A percentile compares a stretch with the other conserved stretches of the same genome.
Evolutionary conservation across 202 grass and related monocot genomes (phyloP).

Genomic region (Elaeis oleifera): DNA sequence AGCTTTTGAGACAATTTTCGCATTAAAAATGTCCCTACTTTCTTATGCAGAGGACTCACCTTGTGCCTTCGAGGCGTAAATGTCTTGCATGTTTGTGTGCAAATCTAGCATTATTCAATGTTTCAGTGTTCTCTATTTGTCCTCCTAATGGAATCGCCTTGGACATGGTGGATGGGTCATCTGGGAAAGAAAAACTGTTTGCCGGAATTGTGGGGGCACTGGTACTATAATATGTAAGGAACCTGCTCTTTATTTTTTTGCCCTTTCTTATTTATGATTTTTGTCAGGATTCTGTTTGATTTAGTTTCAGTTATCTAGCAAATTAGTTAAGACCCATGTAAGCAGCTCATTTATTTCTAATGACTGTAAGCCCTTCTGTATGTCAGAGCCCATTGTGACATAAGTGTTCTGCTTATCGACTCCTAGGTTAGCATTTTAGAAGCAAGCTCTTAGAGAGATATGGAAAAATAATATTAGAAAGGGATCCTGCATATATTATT

Average conservation of each 20-base stretch:
- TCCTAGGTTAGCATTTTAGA: no score
- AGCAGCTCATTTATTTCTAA: no score
- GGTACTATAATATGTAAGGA: conserved; percentile 79
- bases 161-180: conserved; percentile 22
- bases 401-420: no score
- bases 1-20: no score
- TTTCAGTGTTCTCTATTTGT: conserved; percentile 30
- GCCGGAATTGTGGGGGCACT: conserved; percentile 60
- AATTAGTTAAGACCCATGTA: no score
- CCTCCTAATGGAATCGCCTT: conserved; percentile 36
- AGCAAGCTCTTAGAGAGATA: no score
- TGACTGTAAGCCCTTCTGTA: no score
- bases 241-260: not conserved
- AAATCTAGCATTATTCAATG: conserved; percentile 45
- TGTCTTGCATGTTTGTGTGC: conserved; percentile 57
- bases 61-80: conserved; percentile 45
- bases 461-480: no score
- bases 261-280: conserved; percentile 1
- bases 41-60: conserved; percentile 27
- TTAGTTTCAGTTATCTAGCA: not conserved
- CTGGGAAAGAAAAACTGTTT: conserved; percentile 50
- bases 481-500: no score
- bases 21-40: not conserved
- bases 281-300: conserved; percentile 1
- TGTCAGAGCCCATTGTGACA: no score